Percentiles rank a stretch among this genome's conserved stretches.
phyloP scores from a whole-genome alignment of 164 flowering plant genomes.

The Euptelea pleiosperma region DNA sequence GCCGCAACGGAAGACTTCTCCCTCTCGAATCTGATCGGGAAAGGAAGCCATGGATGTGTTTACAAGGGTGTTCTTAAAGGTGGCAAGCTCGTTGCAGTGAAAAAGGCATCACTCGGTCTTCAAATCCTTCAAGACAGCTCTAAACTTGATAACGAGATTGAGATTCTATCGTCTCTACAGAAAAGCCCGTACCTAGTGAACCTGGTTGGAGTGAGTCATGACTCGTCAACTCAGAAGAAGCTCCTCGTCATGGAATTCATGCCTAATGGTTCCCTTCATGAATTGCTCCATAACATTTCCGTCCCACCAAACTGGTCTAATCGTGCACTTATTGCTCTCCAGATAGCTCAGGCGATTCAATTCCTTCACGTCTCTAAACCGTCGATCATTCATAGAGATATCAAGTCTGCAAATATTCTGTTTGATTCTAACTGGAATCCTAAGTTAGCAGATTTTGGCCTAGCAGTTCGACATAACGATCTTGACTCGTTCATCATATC shows the following conservation, averaged over 20 bases:
- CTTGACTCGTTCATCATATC: neutral
- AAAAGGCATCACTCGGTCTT: conserved; percentile 36
- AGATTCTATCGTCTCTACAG: conserved; percentile 40
- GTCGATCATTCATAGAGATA: conserved; percentile 53
- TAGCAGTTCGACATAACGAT: conserved; percentile 28
- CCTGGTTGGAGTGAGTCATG: conserved; percentile 40
- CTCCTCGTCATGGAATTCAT: conserved; percentile 62
- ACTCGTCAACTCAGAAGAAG: conserved; percentile 15
- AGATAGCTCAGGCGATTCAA: conserved; percentile 45
- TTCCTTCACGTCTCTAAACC: conserved; percentile 45
- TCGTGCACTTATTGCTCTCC: conserved; percentile 44
- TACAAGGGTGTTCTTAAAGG: conserved; percentile 45
- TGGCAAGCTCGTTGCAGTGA: conserved; percentile 43
- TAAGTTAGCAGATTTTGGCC: conserved; percentile 63
- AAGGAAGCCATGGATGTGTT: conserved; percentile 80
- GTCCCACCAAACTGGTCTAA: conserved; percentile 42
- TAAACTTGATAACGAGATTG: conserved; percentile 54
- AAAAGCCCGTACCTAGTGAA: conserved; percentile 29
- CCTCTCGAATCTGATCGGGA: conserved; percentile 46
- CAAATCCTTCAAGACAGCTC: conserved; percentile 38
- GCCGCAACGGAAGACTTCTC: conserved; percentile 57
- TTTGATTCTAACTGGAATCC: conserved; percentile 53
- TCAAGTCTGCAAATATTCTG: conserved; percentile 60
- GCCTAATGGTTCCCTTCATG: conserved; percentile 64
- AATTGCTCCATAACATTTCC: conserved; percentile 34